Base-by-base conservation (phyloP, 202 grass and related monocot genomes). In the Bolboschoenoplectus hybrid region DNA sequence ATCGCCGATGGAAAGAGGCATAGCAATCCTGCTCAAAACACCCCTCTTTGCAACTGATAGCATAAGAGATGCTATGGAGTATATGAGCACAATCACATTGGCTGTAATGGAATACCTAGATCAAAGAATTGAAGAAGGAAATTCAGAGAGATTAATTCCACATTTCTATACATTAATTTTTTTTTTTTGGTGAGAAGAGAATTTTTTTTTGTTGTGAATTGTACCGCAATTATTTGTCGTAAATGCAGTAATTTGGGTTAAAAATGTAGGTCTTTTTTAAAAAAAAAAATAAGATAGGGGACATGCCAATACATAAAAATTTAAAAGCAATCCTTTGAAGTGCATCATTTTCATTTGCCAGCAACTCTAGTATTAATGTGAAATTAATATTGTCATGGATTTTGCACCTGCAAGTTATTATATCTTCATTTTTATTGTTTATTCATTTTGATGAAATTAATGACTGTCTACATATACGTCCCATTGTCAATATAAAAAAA, bases 1-100 rank as follows among this genome's bases (percentile, higher is more conserved):
- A 55, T 77, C 74, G 0, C 74, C 49, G 17, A 77, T 55, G 32
- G 32, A 55, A 32, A 77, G 74, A 38, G 50, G 74, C 32, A 56
- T 36, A 1, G 32, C 12, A 16, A 77, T 55, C 74, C 74, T 77
- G 12, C 32, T 32, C 5, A 55, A 7, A 56, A 38, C 9, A 76
- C 10, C 26, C 12, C 72, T 76, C 52, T 52, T 76, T 35, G 11
- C 47, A 76, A 76, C 10, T 55, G 34, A 55, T 55, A 77, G 19
- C 74, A 39, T 13, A 8, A 77, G 49, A 36, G 74, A 56, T 56
- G 32, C 74, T 4, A 56, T 36, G 49, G 74, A 77, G 74, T 76
- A 76, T 20, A 76, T 11, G 20, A 77, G 12, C 74, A 77, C 74
- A 55, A 77, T 1, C 12, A 77, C 50, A 56, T 77, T 77, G 50